phyloP scores from a whole-genome alignment of 257 asterid species.

The Solanum corneliomulleri region DNA sequence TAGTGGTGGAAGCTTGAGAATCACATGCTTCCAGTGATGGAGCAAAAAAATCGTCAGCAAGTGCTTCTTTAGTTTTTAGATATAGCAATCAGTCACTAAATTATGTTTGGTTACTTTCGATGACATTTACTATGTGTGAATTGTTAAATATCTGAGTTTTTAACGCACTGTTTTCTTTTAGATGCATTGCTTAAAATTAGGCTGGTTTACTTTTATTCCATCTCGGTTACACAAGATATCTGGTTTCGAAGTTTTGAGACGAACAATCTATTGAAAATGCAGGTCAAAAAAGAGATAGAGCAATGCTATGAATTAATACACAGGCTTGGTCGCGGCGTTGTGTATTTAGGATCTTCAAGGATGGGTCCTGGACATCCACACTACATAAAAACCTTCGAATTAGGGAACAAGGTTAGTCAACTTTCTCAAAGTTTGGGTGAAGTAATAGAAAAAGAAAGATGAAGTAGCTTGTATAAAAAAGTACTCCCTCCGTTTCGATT shows the following conservation, averaged over 20 bases:
- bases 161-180: background rate
- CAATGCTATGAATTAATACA: constrained; percentile 68
- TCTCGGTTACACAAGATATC: background rate
- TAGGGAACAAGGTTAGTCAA: constrained; percentile 52
- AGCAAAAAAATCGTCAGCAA: background rate
- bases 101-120: background rate
- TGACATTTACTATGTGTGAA: background rate
- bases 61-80: background rate
- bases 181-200: background rate
- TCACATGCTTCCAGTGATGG: background rate
- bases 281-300: constrained; percentile 86
- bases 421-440: background rate
- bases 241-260: background rate
- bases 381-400: constrained; percentile 40
- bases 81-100: background rate
- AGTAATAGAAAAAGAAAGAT: background rate
- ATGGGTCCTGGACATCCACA: constrained; percentile 68
- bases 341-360: constrained; percentile 89
- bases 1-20: background rate
- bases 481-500: background rate
- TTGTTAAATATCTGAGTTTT: background rate
- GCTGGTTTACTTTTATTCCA: background rate
- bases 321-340: constrained; percentile 84
- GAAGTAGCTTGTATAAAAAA: background rate
- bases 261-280: background rate